Evolutionary conservation across 192 early-diverging fungal genomes (phyloP).

Genomic region (Pilaira anomala): DNA sequence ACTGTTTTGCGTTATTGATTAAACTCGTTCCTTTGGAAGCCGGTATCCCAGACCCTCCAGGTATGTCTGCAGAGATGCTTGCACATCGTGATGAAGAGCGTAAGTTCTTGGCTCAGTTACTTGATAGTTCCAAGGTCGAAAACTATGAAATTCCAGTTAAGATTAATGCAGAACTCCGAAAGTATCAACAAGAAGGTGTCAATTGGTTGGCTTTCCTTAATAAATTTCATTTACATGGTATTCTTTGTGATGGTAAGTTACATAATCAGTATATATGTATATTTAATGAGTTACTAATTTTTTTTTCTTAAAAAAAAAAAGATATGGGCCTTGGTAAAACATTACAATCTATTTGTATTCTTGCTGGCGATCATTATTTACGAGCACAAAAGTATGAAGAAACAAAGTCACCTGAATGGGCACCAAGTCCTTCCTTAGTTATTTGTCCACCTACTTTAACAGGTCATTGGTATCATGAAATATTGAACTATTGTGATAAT

Average conservation of each 20-base stretch:
- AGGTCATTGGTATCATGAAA: slow-evolving; percentile 96
- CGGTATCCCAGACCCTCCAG: slow-evolving; percentile 92
- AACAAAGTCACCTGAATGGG: slow-evolving; percentile 58
- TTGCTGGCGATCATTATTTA: slow-evolving; percentile 84
- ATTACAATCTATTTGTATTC: slow-evolving; percentile 91
- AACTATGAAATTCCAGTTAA: slow-evolving; percentile 81
- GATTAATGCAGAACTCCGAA: slow-evolving; percentile 90
- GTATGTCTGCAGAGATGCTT: slow-evolving; percentile 75
- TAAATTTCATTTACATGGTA: slow-evolving; percentile 94
- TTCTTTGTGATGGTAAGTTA: slow-evolving; percentile 85
- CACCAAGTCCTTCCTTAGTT: slow-evolving; percentile 81
- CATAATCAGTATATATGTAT: background rate
- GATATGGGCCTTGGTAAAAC: slow-evolving; percentile 99
- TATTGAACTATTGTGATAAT: slow-evolving; percentile 72
- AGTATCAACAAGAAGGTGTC: slow-evolving; percentile 98
- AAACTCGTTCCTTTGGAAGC: slow-evolving; percentile 94
- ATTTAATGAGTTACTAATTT: no score
- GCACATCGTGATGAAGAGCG: slow-evolving; percentile 85
- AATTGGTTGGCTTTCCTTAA: slow-evolving; percentile 98
- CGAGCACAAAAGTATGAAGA: slow-evolving; percentile 56
- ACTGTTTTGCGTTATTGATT: slow-evolving; percentile 93
- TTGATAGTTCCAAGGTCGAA: slow-evolving; percentile 86
- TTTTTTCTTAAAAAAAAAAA: slow-evolving; percentile 19
- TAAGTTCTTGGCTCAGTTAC: slow-evolving; percentile 88
- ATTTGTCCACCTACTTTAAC: slow-evolving; percentile 95